Evolutionary conservation across 106 monocot species (phyloP).

Genomic region (Phalaenopsis equestris): DNA sequence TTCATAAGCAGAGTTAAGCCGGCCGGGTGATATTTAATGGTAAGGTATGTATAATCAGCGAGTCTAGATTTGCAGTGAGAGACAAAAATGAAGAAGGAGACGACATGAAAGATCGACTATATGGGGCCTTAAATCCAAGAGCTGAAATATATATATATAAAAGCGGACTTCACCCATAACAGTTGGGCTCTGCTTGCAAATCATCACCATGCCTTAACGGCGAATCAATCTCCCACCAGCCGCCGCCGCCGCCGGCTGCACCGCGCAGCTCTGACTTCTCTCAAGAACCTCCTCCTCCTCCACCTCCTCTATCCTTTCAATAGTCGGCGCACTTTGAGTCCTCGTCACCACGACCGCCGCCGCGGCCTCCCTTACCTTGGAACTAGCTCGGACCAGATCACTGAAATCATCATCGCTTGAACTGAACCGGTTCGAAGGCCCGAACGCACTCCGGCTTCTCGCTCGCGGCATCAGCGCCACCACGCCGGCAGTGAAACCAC

Average conservation of each 20-base stretch:
- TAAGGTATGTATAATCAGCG: no score
- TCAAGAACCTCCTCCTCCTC: neutral
- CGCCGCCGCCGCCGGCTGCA: neutral
- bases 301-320: constrained; percentile 1
- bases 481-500: neutral
- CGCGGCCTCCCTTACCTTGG: neutral
- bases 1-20: no score
- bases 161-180: no score
- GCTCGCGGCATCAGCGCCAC: constrained; percentile 1
- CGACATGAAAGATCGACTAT: no score
- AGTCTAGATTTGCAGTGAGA: neutral
- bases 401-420: neutral
- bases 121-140: no score
- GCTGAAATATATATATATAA: no score
- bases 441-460: neutral
- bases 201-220: neutral
- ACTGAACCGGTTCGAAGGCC: neutral
- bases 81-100: neutral
- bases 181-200: no score
- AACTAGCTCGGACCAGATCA: constrained; percentile 9
- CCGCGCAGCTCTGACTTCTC: constrained; percentile 5
- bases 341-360: neutral
- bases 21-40: no score
- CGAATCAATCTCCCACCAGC: neutral
- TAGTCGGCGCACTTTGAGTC: neutral